Base-by-base conservation (phyloP, 2,329 filamentous ascomycete species). In the Macrophomina phaseolina region DNA sequence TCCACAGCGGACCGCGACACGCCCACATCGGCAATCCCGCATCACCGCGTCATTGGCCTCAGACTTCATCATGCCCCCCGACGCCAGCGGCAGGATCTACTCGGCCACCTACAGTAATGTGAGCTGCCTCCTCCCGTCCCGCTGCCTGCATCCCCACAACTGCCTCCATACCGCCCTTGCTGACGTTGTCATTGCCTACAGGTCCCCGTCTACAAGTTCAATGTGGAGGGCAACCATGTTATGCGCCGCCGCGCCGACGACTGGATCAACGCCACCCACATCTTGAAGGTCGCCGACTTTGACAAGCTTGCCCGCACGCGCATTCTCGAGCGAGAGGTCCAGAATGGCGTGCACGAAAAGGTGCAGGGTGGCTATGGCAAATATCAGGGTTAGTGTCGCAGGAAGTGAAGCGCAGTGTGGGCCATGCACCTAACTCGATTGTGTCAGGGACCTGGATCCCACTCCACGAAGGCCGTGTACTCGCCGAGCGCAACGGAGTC, bases 181-280 rank as follows among this genome's bases (percentile, higher is more conserved):
- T 69, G 67, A 70, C 56, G 68, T 66, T 67, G 72, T 63, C 72
- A 68, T 67, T 58, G 18, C 61, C 58, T 67, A 66, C 74, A 97
- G 93, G 93, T 97, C 69, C 94, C 94, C 42, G 95, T 99, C 16
- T 99, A 98, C 82, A 95, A 99, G 80, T 97, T 98, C 93, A 94
- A 97, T 78, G 91, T 98, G 68, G 96, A 97, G 77, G 88, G 88
- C 53, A 85, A 98, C 70, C 93, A 93, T 28, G 94, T 98, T 60
- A 99, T 99, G 95, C 92, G 94, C 77, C 90, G 95, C 67, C 90
- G 95, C 70, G 91, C 91, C 71, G 95, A 99, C 79, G 94, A 93
- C 71, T 98, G 94, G 92, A 85, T 99, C 71, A 99, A 99, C 81
- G 95, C 95, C 62, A 99, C 95, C 0, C 95, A 99, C 79, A 98